Evolutionary conservation across 805 yeast species (phyloP), one percentile per base, ranked within the genome.

Genomic region (Barnettozyma siamensis): DNA sequence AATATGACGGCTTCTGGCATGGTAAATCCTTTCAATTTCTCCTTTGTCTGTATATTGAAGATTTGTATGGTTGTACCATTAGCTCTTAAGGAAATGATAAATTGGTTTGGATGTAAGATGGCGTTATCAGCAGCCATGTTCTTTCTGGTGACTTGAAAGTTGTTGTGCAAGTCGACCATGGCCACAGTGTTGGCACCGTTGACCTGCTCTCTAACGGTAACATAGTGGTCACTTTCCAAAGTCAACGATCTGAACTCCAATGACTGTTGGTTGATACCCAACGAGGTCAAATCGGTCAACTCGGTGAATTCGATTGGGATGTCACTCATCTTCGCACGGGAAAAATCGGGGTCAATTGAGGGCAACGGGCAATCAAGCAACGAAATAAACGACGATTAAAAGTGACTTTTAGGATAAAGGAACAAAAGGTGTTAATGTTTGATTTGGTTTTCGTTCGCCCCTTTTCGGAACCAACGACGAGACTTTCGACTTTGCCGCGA

Each of bases 61-160:
- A 93, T 86, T 67, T 88, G 99, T 47, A 93, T 76, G 31, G 96
- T 89, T 37, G 96, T 88, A 51, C 96, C 96, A 59, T 88, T 93
- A 33, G 98, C 98, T 60, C 98, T 78, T 50, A 93, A 77, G 13
- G 96, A 88, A 54, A 93, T 88, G 48, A 89, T 88, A 65, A 83
- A 80, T 63, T 83, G 79, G n/a, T 67, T 59, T 27, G 99, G 98
- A 64, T 88, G 94, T 93, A 93, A 81, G 60, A 93, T 93, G 38
- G 97, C 98, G 48, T 88, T 85, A 66, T 93, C 99, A 34, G 99
- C 99, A 42, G 86, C 76, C 96, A 93, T 93, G 63, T 86, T 84
- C 66, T 93, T 91, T 59, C 94, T 80, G 18, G 85, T 83, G 46
- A 89, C 78, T 54, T 78, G 75, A 65, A 86, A 86, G 68, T 79